Conservation (phyloP, 2,329 filamentous ascomycete genomes). For the Pseudogymnoascus sp. region DNA sequence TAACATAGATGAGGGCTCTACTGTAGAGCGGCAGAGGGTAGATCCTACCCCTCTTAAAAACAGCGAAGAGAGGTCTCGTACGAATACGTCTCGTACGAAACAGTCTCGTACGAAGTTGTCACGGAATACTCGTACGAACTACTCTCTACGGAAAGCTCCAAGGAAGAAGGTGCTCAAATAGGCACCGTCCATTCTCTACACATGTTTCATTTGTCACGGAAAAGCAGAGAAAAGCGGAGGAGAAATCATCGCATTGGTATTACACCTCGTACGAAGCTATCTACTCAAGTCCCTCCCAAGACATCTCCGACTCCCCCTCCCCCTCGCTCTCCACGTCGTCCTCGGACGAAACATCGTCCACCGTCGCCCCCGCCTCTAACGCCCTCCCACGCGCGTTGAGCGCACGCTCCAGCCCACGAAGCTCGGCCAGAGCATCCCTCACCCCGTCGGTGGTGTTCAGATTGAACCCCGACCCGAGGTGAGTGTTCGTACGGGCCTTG, state of each 20-base stretch:
- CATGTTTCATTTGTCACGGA: not conserved
- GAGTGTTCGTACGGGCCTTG: not conserved
- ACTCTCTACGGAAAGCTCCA: not conserved
- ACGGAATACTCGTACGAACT: not conserved
- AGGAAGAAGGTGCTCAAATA: not conserved
- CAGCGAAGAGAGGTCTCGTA: not conserved
- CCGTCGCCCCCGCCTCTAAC: not conserved
- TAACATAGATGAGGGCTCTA: not conserved
- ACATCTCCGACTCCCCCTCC: not conserved
- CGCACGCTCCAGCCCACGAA: not conserved
- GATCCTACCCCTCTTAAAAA: not conserved
- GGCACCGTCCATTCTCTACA: not conserved
- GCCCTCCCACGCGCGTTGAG: not conserved
- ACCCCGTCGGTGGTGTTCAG: not conserved
- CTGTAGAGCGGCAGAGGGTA: not conserved
- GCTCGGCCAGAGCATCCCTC: not conserved
- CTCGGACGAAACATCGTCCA: not conserved
- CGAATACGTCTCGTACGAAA: too few species aligned
- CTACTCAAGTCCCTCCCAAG: not conserved
- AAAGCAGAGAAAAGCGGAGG: too few species aligned
- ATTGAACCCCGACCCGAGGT: not conserved
- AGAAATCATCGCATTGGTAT: not conserved
- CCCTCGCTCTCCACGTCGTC: not conserved
- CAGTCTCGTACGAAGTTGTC: too few species aligned
- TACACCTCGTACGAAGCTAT: not conserved